Conservation (phyloP, 2,329 filamentous ascomycete species). For the Fusarium haematococcum region DNA sequence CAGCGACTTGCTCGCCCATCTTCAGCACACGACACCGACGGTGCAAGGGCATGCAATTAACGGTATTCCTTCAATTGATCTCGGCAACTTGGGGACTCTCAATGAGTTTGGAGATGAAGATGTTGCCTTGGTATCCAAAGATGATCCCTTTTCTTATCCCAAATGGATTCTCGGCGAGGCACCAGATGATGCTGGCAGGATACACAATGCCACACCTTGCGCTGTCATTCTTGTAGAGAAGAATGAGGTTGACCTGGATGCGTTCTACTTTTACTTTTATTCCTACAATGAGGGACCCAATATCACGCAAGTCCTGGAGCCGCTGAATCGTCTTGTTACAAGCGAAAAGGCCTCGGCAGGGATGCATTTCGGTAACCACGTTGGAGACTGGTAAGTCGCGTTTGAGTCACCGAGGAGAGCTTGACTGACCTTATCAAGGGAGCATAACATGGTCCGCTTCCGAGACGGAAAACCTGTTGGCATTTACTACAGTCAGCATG, state of each 20-base stretch:
- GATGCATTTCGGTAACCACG: conserved; percentile 47
- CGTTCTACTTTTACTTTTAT: conserved; percentile 52
- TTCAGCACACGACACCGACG: conserved; percentile 45
- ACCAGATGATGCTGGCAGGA: conserved; percentile 35
- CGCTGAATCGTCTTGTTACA: conserved; percentile 37
- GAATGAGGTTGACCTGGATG: conserved; percentile 43
- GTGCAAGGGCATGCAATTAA: conserved; percentile 30
- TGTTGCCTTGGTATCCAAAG: conserved; percentile 42
- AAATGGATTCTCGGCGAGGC: conserved; percentile 45
- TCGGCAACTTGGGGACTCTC: conserved; percentile 47
- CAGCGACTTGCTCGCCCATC: conserved; percentile 46
- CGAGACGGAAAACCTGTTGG: conserved; percentile 43
- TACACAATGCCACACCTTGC: conserved; percentile 44
- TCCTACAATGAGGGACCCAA: conserved; percentile 49
- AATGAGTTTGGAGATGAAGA: conserved; percentile 32
- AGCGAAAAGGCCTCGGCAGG: conserved; percentile 25
- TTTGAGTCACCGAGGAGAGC: fast-evolving
- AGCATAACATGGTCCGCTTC: conserved; percentile 46
- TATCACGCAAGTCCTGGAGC: conserved; percentile 48
- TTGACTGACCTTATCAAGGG: conserved; percentile 30
- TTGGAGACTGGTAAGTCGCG: conserved; percentile 45
- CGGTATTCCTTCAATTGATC: conserved; percentile 35
- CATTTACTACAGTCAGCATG: conserved; percentile 46
- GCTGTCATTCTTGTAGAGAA: conserved; percentile 48
- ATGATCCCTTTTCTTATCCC: conserved; percentile 44